Evolutionary conservation across 1,139 yeast species (phyloP).

Genomic region (Pichia sp.): DNA sequence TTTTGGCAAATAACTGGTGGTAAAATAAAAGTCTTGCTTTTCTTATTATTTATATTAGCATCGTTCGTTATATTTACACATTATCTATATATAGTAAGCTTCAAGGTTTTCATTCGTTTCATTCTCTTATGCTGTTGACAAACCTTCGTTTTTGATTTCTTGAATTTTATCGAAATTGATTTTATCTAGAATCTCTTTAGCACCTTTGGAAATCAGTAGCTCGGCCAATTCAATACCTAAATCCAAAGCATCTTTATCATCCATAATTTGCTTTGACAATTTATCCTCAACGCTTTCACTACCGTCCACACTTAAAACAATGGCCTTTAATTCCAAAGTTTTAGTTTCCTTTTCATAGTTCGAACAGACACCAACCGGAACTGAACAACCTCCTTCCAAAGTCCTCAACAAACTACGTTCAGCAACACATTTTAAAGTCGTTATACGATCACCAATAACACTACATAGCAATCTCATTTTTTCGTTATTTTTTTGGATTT

Average conservation of each 20-base stretch:
- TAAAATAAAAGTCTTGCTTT: too few species aligned
- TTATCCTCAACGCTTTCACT: constrained; percentile 51
- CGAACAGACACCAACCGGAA: constrained; percentile 81
- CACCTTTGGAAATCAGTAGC: constrained; percentile 64
- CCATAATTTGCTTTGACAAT: constrained; percentile 23
- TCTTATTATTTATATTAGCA: too few species aligned
- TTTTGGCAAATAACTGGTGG: too few species aligned
- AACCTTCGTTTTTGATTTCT: constrained; percentile 28
- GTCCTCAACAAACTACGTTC: constrained; percentile 84
- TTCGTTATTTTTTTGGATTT: constrained; percentile 65
- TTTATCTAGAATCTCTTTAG: constrained; percentile 69
- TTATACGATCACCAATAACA: constrained; percentile 55
- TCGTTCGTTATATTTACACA: too few species aligned
- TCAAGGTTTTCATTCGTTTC: constrained; percentile 36
- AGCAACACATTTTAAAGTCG: constrained; percentile 77
- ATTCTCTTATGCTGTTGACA: constrained; percentile 1
- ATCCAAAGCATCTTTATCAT: constrained; percentile 54
- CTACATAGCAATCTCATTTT: constrained; percentile 49
- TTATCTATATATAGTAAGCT: too few species aligned
- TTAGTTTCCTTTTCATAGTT: constrained; percentile 36
- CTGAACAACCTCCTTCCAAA: constrained; percentile 96
- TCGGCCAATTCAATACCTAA: constrained; percentile 70
- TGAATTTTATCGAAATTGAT: constrained; percentile 65
- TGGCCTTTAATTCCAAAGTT: constrained; percentile 48
- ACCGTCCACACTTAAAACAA: constrained; percentile 86